Percentiles rank a stretch among this genome's conserved stretches.
Evolutionary conservation across 306 rosid species (phyloP).

Genomic region (Biancaea sappan): DNA sequence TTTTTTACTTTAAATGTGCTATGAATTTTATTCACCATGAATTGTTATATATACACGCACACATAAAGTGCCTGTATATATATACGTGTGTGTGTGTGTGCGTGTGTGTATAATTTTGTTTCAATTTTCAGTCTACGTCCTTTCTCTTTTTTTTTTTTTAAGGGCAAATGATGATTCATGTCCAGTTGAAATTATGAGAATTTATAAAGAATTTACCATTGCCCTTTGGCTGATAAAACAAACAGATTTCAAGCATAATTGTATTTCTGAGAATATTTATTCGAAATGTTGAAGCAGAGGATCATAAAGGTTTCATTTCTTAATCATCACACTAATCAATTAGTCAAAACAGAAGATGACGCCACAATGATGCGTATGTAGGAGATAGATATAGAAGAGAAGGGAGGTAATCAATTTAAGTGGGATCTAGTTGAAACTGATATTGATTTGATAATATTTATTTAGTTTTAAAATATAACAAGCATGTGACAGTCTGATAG

Average conservation of each 20-base stretch:
- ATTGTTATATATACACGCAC: too few relatives aligned
- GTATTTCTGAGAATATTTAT: too few relatives aligned
- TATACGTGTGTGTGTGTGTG: too few relatives aligned
- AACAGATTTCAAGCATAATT: background rate
- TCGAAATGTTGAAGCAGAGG: slow-evolving; percentile 18
- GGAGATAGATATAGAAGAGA: background rate
- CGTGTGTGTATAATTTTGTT: too few relatives aligned
- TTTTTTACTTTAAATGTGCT: too few relatives aligned
- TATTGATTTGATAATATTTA: slow-evolving; percentile 27
- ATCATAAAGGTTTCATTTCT: background rate
- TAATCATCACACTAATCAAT: background rate
- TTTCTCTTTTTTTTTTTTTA: too few relatives aligned
- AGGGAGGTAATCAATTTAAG: slow-evolving; percentile 12
- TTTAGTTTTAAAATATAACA: slow-evolving; percentile 33
- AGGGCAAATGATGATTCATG: too few relatives aligned
- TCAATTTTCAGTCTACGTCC: too few relatives aligned
- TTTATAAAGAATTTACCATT: background rate
- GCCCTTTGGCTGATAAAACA: background rate
- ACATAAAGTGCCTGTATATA: too few relatives aligned
- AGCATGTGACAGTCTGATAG: slow-evolving; percentile 45
- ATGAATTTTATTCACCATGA: too few relatives aligned
- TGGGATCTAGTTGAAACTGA: slow-evolving; percentile 20
- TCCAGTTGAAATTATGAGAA: too few relatives aligned
- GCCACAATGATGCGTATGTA: slow-evolving; percentile 39
- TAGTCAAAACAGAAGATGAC: slow-evolving; percentile 30